Percentiles rank a stretch among this genome's conserved stretches.
Evolutionary conservation across 2,329 filamentous ascomycete genomes (phyloP).

Genomic region (Pseudocercospora eumusae): DNA sequence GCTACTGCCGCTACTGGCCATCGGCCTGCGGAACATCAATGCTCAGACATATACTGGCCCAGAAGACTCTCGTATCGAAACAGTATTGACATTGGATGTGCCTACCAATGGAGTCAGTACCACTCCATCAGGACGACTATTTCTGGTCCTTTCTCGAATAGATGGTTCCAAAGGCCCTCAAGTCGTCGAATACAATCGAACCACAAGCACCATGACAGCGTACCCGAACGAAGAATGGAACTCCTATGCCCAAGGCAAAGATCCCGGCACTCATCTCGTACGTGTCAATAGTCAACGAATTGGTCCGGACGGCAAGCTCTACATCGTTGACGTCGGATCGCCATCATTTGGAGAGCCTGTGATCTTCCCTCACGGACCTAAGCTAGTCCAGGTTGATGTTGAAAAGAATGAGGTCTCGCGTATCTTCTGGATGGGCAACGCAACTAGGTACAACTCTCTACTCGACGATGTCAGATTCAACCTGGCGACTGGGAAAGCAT

Average conservation of each 20-base stretch:
- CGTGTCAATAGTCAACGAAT: slow-evolving; percentile 38
- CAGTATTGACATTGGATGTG: slow-evolving; percentile 27
- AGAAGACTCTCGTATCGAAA: slow-evolving; percentile 27
- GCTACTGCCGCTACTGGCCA: not conserved
- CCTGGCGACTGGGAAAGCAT: slow-evolving; percentile 32
- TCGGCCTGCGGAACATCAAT: not conserved
- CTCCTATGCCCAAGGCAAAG: slow-evolving; percentile 34
- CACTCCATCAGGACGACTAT: slow-evolving; percentile 36
- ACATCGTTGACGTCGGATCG: slow-evolving; percentile 39
- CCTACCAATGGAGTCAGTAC: slow-evolving; percentile 35
- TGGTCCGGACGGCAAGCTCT: slow-evolving; percentile 41
- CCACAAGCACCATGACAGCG: slow-evolving; percentile 23
- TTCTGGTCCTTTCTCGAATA: slow-evolving; percentile 36
- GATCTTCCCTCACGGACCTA: slow-evolving; percentile 37
- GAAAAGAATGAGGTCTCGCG: slow-evolving; percentile 40
- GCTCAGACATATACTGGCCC: slow-evolving; percentile 16
- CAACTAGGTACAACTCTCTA: slow-evolving; percentile 30
- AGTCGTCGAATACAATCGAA: slow-evolving; percentile 35
- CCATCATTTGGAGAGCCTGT: slow-evolving; percentile 35
- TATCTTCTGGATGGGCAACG: slow-evolving; percentile 41
- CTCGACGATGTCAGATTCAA: slow-evolving; percentile 45
- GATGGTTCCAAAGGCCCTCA: slow-evolving; percentile 39
- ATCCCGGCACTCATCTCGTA: slow-evolving; percentile 30
- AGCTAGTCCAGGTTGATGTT: slow-evolving; percentile 41
- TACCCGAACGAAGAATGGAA: slow-evolving; percentile 40